These are phyloP conservation scores for Graphilbum fragrans DNA, from an alignment of 2,329 filamentous ascomycete species.

Conservation along the genomic window DNA sequence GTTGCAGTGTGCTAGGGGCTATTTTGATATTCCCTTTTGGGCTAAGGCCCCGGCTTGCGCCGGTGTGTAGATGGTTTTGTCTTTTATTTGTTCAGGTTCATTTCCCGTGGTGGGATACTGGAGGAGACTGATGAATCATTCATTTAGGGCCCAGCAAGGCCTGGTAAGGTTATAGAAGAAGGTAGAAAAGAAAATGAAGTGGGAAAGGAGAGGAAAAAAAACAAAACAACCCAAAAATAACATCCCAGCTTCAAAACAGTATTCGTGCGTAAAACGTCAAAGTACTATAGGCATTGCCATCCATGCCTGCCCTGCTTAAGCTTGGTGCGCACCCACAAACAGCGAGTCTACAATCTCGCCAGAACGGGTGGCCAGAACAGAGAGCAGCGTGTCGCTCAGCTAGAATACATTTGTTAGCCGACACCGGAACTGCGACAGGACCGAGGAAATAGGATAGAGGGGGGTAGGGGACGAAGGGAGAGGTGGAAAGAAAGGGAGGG, in stretches of 20 bases:
- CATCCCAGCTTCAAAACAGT: too few species aligned
- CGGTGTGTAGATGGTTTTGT: too few species aligned
- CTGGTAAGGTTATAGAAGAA: not conserved
- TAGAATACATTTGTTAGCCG: constrained; percentile 17
- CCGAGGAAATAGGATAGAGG: not conserved
- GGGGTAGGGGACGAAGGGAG: not conserved
- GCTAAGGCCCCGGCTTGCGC: too few species aligned
- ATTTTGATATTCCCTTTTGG: too few species aligned
- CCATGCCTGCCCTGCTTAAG: not conserved
- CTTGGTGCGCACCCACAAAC: constrained; percentile 37
- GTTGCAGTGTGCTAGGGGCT: too few species aligned
- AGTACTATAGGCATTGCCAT: not conserved
- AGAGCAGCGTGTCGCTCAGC: constrained; percentile 73
- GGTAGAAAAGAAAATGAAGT: not conserved
- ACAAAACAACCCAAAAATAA: not conserved
- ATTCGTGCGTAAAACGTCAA: not conserved
- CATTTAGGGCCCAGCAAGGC: too few species aligned
- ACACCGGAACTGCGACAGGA: not conserved
- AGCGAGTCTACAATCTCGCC: constrained; percentile 69
- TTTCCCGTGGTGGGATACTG: too few species aligned
- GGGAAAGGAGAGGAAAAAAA: not conserved
- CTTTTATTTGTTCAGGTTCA: too few species aligned
- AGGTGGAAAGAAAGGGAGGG: not conserved
- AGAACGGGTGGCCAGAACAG: constrained; percentile 61
- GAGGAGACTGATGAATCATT: too few species aligned